A percentile compares a stretch with the other conserved stretches of the same genome.
Conservation (phyloP, 2,329 filamentous ascomycete genomes). For the Tympanopsis confertula region DNA sequence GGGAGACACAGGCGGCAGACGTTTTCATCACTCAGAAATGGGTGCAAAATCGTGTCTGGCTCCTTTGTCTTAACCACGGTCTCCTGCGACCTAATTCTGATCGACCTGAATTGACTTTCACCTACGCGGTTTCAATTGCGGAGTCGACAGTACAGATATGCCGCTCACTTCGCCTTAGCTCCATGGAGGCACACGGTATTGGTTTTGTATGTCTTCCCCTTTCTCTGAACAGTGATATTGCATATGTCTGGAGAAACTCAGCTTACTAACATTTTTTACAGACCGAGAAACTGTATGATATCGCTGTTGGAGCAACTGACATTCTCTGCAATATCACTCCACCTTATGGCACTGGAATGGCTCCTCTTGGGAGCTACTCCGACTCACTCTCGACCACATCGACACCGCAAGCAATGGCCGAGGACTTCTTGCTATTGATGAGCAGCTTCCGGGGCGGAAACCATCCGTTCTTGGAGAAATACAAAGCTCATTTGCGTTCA, state of each 20-base stretch:
- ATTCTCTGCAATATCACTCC: slow-evolving; percentile 6
- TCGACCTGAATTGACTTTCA: slow-evolving; percentile 19
- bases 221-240: not conserved
- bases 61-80: slow-evolving; percentile 24
- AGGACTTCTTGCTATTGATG: slow-evolving; percentile 17
- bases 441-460: slow-evolving; percentile 19
- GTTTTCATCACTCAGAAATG: slow-evolving; percentile 27
- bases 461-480: slow-evolving; percentile 20
- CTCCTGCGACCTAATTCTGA: slow-evolving; percentile 19
- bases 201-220: slow-evolving; percentile 13
- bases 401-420: slow-evolving; percentile 11
- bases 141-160: slow-evolving; percentile 19
- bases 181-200: slow-evolving; percentile 28
- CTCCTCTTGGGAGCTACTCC: not conserved
- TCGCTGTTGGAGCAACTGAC: slow-evolving; percentile 17
- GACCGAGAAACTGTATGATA: slow-evolving; percentile 26
- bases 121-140: slow-evolving; percentile 19
- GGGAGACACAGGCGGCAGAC: slow-evolving; percentile 26
- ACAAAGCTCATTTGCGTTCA: slow-evolving; percentile 11
- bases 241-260: not conserved
- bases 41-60: slow-evolving; percentile 27
- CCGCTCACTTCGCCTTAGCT: slow-evolving; percentile 12
- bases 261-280: slow-evolving; percentile 5
- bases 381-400: slow-evolving; percentile 6
- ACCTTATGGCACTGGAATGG: not conserved